Evolutionary conservation across 768 basidiomycete genomes (phyloP).

Genomic region (Phlebiopsis gigantea): DNA sequence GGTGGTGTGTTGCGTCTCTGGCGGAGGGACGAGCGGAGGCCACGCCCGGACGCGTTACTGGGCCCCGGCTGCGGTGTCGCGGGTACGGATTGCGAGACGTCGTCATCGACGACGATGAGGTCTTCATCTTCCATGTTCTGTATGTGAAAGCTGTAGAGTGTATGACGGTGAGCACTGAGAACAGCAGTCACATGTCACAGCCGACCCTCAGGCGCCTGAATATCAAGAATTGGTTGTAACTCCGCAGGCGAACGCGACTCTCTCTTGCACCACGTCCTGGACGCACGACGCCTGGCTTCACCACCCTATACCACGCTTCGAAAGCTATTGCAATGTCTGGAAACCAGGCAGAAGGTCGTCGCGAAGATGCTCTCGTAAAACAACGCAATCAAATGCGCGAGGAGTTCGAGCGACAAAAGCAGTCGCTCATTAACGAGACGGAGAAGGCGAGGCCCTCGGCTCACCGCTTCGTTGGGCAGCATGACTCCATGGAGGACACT

Average conservation of each 20-base stretch:
- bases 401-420: constrained; percentile 78
- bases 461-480: constrained; percentile 88
- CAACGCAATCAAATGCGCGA: constrained; percentile 76
- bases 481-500: constrained; percentile 91
- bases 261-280: neutral
- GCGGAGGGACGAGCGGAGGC: constrained; percentile 15
- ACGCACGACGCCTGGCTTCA: neutral
- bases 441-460: constrained; percentile 86
- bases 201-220: too few species aligned
- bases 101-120: constrained; percentile 24
- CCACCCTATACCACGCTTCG: neutral
- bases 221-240: neutral
- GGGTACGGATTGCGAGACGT: constrained; percentile 11
- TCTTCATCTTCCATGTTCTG: constrained; percentile 19
- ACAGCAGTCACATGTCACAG: too few species aligned
- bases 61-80: constrained; percentile 6
- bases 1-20: constrained; percentile 17
- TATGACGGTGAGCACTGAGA: neutral
- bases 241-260: neutral
- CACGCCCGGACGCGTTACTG: constrained; percentile 13
- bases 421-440: constrained; percentile 79
- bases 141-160: neutral
- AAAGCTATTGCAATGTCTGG: constrained; percentile 75
- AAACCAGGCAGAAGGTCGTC: constrained; percentile 77
- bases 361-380: constrained; percentile 81